Percentiles rank a stretch among this genome's conserved stretches.
Conservation (phyloP, 257 asterid genomes). For the Avicennia marina region DNA sequence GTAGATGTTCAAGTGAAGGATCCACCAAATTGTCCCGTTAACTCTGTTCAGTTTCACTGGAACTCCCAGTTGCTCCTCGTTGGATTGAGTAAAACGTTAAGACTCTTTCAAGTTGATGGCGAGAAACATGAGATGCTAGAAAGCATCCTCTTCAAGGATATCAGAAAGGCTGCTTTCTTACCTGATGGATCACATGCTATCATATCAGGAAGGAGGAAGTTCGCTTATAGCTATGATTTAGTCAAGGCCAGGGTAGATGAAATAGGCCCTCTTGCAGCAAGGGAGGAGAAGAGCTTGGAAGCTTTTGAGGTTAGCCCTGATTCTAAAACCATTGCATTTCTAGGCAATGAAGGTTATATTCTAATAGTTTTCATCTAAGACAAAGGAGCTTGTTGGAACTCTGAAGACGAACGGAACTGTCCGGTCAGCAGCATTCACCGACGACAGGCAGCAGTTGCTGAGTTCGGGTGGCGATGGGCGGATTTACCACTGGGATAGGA, state of each 20-base stretch:
- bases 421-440: constrained; percentile 66
- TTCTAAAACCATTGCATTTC: constrained; percentile 71
- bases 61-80: constrained; percentile 81
- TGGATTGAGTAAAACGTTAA: constrained; percentile 64
- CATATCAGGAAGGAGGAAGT: constrained; percentile 79
- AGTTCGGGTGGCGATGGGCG: constrained; percentile 92
- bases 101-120: constrained; percentile 87
- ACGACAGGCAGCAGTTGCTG: constrained; percentile 55
- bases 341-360: constrained; percentile 85
- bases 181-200: constrained; percentile 91
- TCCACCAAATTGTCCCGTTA: constrained; percentile 53
- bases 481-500: constrained; percentile 81
- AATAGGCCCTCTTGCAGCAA: constrained; percentile 73
- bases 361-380: constrained; percentile 71
- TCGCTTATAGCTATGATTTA: constrained; percentile 72
- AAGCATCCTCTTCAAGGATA: constrained; percentile 73
- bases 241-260: constrained; percentile 67
- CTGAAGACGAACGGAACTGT: constrained; percentile 89
- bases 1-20: constrained; percentile 41
- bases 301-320: constrained; percentile 91
- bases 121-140: constrained; percentile 67
- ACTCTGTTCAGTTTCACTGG: constrained; percentile 85
- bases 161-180: constrained; percentile 72
- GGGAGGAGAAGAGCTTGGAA: constrained; percentile 94
- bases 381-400: constrained; percentile 80